Evolutionary conservation across 2,329 filamentous ascomycete genomes (phyloP).

Genomic region (Apiospora sp.): DNA sequence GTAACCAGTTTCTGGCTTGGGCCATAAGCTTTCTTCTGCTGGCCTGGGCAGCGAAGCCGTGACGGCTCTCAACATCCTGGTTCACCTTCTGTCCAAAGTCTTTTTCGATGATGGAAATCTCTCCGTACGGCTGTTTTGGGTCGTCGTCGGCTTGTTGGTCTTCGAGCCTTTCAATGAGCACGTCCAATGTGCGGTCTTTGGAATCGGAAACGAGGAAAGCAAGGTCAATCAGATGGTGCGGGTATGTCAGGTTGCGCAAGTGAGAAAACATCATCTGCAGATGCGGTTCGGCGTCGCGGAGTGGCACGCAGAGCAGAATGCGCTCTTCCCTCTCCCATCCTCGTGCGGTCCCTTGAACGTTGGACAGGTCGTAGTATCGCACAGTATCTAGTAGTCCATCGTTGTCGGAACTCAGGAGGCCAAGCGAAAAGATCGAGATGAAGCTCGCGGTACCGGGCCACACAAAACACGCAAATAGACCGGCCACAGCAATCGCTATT

Average conservation of each 20-base stretch:
- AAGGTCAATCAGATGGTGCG: conserved; percentile 93
- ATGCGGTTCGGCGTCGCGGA: conserved; percentile 92
- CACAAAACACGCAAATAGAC: conserved; percentile 77
- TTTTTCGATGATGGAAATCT: conserved; percentile 98
- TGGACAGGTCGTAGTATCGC: conserved; percentile 93
- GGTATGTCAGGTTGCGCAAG: conserved; percentile 94
- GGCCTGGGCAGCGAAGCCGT: conserved; percentile 96
- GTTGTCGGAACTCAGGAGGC: conserved; percentile 70
- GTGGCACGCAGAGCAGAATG: conserved; percentile 91
- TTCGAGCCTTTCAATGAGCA: conserved; percentile 78
- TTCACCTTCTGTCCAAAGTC: conserved; percentile 98
- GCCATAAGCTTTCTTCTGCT: conserved; percentile 96
- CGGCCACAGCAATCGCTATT: conserved; percentile 62
- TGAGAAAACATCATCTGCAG: conserved; percentile 99
- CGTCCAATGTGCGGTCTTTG: conserved; percentile 84
- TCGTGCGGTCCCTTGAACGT: conserved; percentile 87
- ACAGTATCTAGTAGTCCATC: conserved; percentile 90
- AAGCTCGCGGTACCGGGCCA: conserved; percentile 71
- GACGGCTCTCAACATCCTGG: conserved; percentile 95
- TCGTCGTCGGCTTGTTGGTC: conserved; percentile 83
- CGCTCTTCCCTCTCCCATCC: conserved; percentile 97
- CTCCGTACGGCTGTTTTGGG: conserved; percentile 84
- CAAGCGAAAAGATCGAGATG: conserved; percentile 72
- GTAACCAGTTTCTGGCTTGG: conserved; percentile 94
- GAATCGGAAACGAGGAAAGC: conserved; percentile 98